A percentile compares a stretch with the other conserved stretches of the same genome.
Conservation (phyloP, 2,329 filamentous ascomycete species). For the Mycosphaerella arachidis region DNA sequence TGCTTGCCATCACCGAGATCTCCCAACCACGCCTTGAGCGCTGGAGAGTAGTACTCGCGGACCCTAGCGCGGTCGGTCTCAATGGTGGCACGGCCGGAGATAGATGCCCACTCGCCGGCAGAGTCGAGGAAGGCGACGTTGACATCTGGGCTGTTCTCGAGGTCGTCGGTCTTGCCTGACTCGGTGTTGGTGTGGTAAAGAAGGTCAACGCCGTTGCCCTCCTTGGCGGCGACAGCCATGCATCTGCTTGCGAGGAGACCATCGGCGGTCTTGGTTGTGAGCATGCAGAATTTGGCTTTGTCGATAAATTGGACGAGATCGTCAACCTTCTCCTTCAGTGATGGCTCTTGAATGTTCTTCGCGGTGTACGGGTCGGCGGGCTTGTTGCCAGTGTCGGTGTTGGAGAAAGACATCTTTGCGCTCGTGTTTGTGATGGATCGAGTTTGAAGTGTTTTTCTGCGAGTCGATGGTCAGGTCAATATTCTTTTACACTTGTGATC, state of each 20-base stretch:
- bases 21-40: conserved; percentile 79
- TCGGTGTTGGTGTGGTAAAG: conserved; percentile 91
- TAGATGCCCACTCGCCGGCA: conserved; percentile 78
- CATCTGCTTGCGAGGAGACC: conserved; percentile 72
- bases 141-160: conserved; percentile 65
- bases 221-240: conserved; percentile 82
- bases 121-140: conserved; percentile 71
- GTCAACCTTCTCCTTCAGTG: conserved; percentile 69
- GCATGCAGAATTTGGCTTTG: conserved; percentile 77
- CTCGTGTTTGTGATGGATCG: conserved; percentile 10
- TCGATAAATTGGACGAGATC: conserved; percentile 68
- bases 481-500: neutral
- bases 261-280: conserved; percentile 69
- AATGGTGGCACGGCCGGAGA: conserved; percentile 68
- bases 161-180: conserved; percentile 80
- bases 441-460: neutral
- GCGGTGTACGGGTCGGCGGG: conserved; percentile 75
- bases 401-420: conserved; percentile 48
- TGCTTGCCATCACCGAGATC: conserved; percentile 79
- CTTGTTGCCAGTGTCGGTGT: conserved; percentile 58
- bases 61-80: conserved; percentile 65
- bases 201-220: conserved; percentile 72
- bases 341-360: conserved; percentile 66
- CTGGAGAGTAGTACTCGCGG: conserved; percentile 68
- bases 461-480: neutral